phyloP scores from a whole-genome alignment of 805 yeast species.

The Helenozyma rhizophorensis region DNA sequence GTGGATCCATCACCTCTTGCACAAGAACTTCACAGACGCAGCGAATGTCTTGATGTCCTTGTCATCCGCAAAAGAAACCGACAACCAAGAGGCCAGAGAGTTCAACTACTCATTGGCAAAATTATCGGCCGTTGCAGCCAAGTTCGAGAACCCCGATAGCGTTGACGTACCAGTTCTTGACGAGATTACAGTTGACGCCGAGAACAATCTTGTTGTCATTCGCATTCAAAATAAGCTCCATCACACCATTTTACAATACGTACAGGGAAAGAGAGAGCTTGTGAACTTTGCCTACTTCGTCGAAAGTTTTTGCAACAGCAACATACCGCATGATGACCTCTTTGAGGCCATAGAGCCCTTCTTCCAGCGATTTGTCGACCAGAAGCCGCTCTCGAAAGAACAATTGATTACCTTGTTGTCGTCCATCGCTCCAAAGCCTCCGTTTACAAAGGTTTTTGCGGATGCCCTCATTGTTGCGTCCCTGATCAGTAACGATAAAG shows the following conservation, averaged over 20 bases:
- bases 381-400: slow-evolving; percentile 35
- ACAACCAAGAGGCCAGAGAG: slow-evolving; percentile 43
- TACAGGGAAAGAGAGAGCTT: slow-evolving; percentile 23
- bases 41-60: slow-evolving; percentile 42
- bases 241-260: slow-evolving; percentile 16
- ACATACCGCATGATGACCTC: slow-evolving; percentile 3
- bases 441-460: slow-evolving; percentile 19
- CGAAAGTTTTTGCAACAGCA: slow-evolving; percentile 13
- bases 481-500: slow-evolving; percentile 25
- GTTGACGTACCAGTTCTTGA: slow-evolving; percentile 4
- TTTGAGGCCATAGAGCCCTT: slow-evolving; percentile 18
- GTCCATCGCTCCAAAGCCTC: slow-evolving; percentile 32
- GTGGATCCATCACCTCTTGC: slow-evolving; percentile 67
- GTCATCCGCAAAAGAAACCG: slow-evolving; percentile 31
- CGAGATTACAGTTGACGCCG: slow-evolving; percentile 32
- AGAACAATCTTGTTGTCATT: slow-evolving; percentile 44
- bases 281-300: slow-evolving; percentile 25
- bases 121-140: slow-evolving; percentile 50
- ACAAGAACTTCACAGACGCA: slow-evolving; percentile 48
- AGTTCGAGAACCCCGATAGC: slow-evolving; percentile 4
- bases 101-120: slow-evolving; percentile 70
- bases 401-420: slow-evolving; percentile 54
- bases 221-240: slow-evolving; percentile 44
- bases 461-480: slow-evolving; percentile 52
- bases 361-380: slow-evolving; percentile 28